A percentile compares a stretch with the other conserved stretches of the same genome.
Conservation (phyloP, 805 yeast species). For the Yarrowia yakushimensis region DNA sequence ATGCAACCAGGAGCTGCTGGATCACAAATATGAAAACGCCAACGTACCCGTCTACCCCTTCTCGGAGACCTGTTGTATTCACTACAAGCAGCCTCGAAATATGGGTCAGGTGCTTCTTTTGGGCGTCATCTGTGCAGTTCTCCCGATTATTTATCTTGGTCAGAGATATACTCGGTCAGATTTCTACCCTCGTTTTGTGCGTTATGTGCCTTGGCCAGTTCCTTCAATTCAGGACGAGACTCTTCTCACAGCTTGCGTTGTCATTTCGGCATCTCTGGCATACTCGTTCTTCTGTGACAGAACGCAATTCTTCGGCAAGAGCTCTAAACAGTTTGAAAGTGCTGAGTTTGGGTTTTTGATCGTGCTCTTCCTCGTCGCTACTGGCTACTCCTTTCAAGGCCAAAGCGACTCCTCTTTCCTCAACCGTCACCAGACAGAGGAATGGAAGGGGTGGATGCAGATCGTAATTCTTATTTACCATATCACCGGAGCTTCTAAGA, state of each 20-base stretch:
- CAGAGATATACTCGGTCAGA: slow-evolving; percentile 6
- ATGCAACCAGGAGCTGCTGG: slow-evolving; percentile 30
- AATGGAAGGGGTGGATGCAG: slow-evolving; percentile 36
- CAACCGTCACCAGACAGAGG: slow-evolving; percentile 33
- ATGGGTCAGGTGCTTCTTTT: slow-evolving; percentile 12
- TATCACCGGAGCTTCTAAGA: slow-evolving; percentile 33
- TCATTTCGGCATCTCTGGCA: slow-evolving; percentile 27
- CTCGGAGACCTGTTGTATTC: slow-evolving; percentile 31
- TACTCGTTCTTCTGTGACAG: slow-evolving; percentile 32
- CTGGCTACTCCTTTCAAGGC: slow-evolving; percentile 23
- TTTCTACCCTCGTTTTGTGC: slow-evolving; percentile 23
- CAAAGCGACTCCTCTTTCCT: slow-evolving; percentile 30
- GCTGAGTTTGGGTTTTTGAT: slow-evolving; percentile 28
- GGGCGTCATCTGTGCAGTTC: slow-evolving; percentile 25
- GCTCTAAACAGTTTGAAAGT: slow-evolving; percentile 28
- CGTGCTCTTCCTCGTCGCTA: not conserved
- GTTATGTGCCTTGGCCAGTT: slow-evolving; percentile 13
- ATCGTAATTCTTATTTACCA: slow-evolving; percentile 32
- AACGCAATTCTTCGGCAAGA: slow-evolving; percentile 30
- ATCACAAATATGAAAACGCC: not conserved
- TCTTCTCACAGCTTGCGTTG: slow-evolving; percentile 11
- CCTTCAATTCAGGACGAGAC: slow-evolving; percentile 6
- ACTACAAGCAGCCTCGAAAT: slow-evolving; percentile 27
- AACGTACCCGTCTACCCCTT: slow-evolving; percentile 28
- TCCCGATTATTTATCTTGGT: slow-evolving; percentile 19